Conservation (phyloP, 1,284 basidiomycete species). For the Vanrija sp. region DNA sequence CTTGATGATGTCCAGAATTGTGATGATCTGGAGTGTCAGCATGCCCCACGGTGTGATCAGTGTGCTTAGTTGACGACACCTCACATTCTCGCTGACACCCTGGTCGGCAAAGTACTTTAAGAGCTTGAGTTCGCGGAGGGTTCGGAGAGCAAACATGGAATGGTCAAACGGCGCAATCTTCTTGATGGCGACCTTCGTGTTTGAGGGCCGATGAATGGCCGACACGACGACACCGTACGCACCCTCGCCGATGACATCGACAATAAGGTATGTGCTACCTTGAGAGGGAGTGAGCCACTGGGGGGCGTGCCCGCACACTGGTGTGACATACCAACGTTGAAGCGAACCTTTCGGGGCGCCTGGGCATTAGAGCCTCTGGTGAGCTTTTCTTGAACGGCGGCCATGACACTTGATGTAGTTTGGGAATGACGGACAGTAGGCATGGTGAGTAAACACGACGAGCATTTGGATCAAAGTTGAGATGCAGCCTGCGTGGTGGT, state of each 20-base stretch:
- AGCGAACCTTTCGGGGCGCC: conserved; percentile 80
- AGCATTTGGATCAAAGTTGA: too few species aligned
- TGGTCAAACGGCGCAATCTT: conserved; percentile 91
- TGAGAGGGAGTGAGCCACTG: conserved; percentile 8
- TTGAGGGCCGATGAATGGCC: conserved; percentile 73
- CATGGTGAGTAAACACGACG: not conserved
- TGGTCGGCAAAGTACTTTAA: conserved; percentile 87
- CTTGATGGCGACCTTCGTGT: conserved; percentile 81
- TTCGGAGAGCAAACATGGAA: conserved; percentile 83
- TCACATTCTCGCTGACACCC: conserved; percentile 85
- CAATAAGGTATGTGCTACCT: conserved; percentile 69
- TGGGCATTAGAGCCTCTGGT: conserved; percentile 46
- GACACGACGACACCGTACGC: conserved; percentile 73
- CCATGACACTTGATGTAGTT: not conserved
- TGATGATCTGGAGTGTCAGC: conserved; percentile 68
- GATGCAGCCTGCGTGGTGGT: not conserved
- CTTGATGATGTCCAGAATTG: conserved; percentile 90
- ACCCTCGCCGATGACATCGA: conserved; percentile 89
- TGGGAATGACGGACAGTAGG: not conserved
- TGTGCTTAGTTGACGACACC: conserved; percentile 24
- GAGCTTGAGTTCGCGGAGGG: conserved; percentile 79
- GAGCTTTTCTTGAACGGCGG: conserved; percentile 27
- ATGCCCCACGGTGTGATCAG: too few species aligned
- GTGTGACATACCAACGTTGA: conserved; percentile 74
- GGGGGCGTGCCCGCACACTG: too few species aligned